Percentiles rank a stretch among this genome's conserved stretches.
These are phyloP conservation scores for Phytophthora citricola DNA, from an alignment of 352 stramenopile genomes.

Conservation along the genomic window DNA sequence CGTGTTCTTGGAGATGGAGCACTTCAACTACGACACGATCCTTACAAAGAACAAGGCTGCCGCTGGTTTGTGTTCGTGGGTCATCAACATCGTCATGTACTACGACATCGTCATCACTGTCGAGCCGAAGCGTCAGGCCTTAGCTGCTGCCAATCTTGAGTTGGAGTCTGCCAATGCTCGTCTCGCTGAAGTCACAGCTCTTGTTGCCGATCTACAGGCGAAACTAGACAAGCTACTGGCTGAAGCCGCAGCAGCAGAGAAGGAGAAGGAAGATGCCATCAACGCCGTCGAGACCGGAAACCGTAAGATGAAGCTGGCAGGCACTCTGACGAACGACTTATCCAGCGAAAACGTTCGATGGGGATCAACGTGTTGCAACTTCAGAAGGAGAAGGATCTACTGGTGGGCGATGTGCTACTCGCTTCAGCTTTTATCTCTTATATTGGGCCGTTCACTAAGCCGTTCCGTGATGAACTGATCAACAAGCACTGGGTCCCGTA, in stretches of 20 bases:
- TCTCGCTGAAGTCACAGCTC: slow-evolving; percentile 86
- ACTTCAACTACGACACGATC: slow-evolving; percentile 96
- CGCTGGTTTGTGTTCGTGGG: slow-evolving; percentile 93
- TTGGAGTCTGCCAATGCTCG: slow-evolving; percentile 92
- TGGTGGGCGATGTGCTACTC: slow-evolving; percentile 95
- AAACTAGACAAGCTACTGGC: slow-evolving; percentile 93
- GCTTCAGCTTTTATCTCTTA: slow-evolving; percentile 96
- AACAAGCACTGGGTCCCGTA: slow-evolving; percentile 94
- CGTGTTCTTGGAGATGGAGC: slow-evolving; percentile 93
- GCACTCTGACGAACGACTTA: slow-evolving; percentile 94
- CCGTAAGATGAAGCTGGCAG: slow-evolving; percentile 95
- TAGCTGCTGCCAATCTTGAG: slow-evolving; percentile 92
- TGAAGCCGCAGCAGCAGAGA: slow-evolving; percentile 91
- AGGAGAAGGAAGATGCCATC: slow-evolving; percentile 94
- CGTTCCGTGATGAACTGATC: slow-evolving; percentile 94
- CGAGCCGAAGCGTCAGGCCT: slow-evolving; percentile 93
- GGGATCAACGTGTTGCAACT: slow-evolving; percentile 94
- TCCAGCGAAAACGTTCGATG: slow-evolving; percentile 96
- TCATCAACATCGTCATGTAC: slow-evolving; percentile 97
- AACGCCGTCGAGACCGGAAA: slow-evolving; percentile 93
- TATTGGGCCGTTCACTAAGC: slow-evolving; percentile 95
- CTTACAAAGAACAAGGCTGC: slow-evolving; percentile 95
- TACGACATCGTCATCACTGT: slow-evolving; percentile 96
- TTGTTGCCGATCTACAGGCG: slow-evolving; percentile 93
- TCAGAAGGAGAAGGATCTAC: slow-evolving; percentile 90